Evolutionary conservation across 441 rosid genomes (phyloP), one percentile per base, ranked within the genome.

Genomic region (Populus hybrid): DNA sequence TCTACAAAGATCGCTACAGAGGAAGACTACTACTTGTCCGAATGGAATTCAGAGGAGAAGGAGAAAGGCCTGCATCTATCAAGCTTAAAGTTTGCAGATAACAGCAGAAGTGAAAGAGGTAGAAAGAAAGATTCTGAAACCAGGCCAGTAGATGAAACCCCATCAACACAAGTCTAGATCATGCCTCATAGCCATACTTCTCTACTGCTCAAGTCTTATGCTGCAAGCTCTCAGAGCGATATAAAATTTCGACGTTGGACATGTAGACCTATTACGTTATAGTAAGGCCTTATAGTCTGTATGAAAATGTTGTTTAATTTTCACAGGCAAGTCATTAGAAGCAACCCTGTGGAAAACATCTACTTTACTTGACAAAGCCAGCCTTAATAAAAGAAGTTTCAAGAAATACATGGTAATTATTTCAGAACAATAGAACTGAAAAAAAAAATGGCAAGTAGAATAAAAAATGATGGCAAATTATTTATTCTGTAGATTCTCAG

Each of bases 21-120:
- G 82, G 94, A 93, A 87, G 93, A 86, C 5, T 95, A 95, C 68
- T 92, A 95, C 76, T 78, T 90, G 81, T 72, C 94, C 0, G 99
- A 95, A 69, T 95, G 99, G 99, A 87, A 30, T 63, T 9, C 78
- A 1, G 75, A 85, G 46, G 99, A 95, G 84, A 80, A 74, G 77
- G 86, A 75, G 28, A 86, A 71, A 19, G 89, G 89, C 1, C 72
- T 87, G 32, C 99, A 93, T 81, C 68, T 68, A 7, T 72, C 86
- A 40, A 92, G 97, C 84, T 34, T 87, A 42, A 95, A 88, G 80
- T 95, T 93, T 35, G 98, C 98, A 0, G 90, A 87, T 67, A 93
- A 85, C 78, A 90, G 97, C 79, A 75, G 65, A 80, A 79, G 86
- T 23, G 98, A 94, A 84, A 82, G 98, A 75, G 93, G 97, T 7